phyloP scores from a whole-genome alignment of 331 rosid genomes.

The Quercus phellos region DNA sequence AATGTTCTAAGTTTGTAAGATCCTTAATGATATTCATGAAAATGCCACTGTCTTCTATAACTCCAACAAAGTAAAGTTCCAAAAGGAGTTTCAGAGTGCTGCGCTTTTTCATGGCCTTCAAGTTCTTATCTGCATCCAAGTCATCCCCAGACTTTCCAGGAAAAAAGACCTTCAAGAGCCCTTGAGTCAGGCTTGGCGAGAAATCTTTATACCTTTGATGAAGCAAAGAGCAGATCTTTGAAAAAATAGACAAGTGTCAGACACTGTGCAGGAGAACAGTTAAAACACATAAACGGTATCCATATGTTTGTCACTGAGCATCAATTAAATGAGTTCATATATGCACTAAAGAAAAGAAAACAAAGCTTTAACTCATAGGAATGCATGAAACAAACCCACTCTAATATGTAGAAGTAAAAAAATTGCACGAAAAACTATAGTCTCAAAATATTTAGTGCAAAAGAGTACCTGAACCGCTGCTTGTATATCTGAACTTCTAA shows the following conservation, averaged over 20 bases:
- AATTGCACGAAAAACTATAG: background rate
- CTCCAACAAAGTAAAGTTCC: constrained; percentile 95
- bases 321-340: constrained; percentile 9
- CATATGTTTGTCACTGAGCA: constrained; percentile 9
- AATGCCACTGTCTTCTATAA: constrained; percentile 73
- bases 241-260: constrained; percentile 26
- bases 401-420: constrained; percentile 2
- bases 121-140: constrained; percentile 70
- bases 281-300: background rate
- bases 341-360: background rate
- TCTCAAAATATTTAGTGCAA: background rate
- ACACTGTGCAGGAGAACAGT: constrained; percentile 1
- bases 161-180: constrained; percentile 83
- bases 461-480: constrained; percentile 87
- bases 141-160: constrained; percentile 89
- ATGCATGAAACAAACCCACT: background rate
- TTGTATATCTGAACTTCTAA: constrained; percentile 85
- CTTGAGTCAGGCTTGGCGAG: constrained; percentile 82
- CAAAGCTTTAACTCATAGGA: background rate
- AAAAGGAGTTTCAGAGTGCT: constrained; percentile 79
- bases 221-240: constrained; percentile 91
- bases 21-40: constrained; percentile 83
- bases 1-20: constrained; percentile 76
- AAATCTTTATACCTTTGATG: constrained; percentile 98
- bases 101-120: constrained; percentile 98